Evolutionary conservation across 495 filamentous ascomycete species (phyloP), one percentile per base, ranked within the genome.

Genomic region (Glutinoglossum americanum): DNA sequence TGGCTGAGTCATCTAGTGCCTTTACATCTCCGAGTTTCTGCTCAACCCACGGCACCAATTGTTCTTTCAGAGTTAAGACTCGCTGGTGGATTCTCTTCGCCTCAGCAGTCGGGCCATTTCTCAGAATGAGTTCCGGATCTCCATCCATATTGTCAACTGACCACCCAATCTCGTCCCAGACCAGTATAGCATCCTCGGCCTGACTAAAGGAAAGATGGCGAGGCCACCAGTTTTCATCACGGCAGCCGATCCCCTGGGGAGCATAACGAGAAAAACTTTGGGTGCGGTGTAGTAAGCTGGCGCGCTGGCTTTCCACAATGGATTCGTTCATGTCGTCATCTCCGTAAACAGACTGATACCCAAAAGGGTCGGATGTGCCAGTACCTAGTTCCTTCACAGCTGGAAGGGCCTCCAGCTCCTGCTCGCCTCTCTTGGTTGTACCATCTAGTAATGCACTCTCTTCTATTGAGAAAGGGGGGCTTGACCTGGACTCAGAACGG

Each of bases 111-210:
- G 80, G 63, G 61, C 68, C 70, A 62, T 76, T 73, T 57, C 69
- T 68, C 27, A 64, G 60, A 54, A 80, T 66, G 19, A 71, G 53
- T 35, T 69, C 61, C 19, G 55, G 23, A 27, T 64, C 66, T 25
- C 61, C 57, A 3, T 57, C 21, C 19, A 62, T 48, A 55, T 67
- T 53, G n/a, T 59, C 60, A 21, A 13, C 25, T 23, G 44, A 23
- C 56, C 30, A 33, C 4, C 48, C 56, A 10, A 76, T 60, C 44
- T 75, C 72, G n/a, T 76, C 67, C 84, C 87, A 92, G 25, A 66
- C 70, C n/a, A 94, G 73, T 3, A 94, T 68, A 32, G 83, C 88
- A 59, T 94, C 87, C 67, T 93, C 87, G n/a, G 89, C 89, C 45
- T 80, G 75, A 60, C 83, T 85, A 65, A 97, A 97, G 4, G 87